These are phyloP conservation scores for Cercophora newfieldiana DNA, from an alignment of 495 filamentous ascomycete genomes.

Conservation along the genomic window DNA sequence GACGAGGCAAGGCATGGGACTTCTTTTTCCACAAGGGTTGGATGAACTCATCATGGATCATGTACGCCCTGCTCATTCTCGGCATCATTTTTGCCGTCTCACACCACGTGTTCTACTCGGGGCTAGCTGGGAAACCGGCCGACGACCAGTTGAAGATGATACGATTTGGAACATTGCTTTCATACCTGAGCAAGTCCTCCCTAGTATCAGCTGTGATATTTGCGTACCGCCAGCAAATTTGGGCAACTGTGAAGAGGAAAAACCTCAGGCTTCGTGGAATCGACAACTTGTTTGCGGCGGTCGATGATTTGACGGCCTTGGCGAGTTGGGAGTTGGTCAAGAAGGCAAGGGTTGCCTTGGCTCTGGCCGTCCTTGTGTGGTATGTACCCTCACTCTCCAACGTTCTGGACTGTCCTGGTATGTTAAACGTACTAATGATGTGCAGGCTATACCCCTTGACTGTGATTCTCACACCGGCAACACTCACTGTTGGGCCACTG, in stretches of 20 bases:
- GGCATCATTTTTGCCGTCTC: slow-evolving; percentile 26
- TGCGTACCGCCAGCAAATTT: slow-evolving; percentile 32
- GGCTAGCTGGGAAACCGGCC: slow-evolving; percentile 25
- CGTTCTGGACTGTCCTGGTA: too few relatives aligned
- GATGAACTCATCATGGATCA: slow-evolving; percentile 24
- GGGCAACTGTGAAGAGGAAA: slow-evolving; percentile 30
- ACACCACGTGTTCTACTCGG: slow-evolving; percentile 30
- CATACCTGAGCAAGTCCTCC: slow-evolving; percentile 30
- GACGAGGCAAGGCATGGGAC: neutral
- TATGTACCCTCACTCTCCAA: neutral
- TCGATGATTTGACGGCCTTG: slow-evolving; percentile 30
- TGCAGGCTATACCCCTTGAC: slow-evolving; percentile 32
- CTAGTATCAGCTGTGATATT: slow-evolving; percentile 31
- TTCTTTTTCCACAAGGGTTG: slow-evolving; percentile 16
- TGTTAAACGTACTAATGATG: neutral
- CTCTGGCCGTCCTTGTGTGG: slow-evolving; percentile 36
- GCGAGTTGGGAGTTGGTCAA: slow-evolving; percentile 35
- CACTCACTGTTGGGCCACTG: slow-evolving; percentile 27
- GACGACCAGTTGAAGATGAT: slow-evolving; percentile 33
- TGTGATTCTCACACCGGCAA: slow-evolving; percentile 31
- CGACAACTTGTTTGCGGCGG: neutral
- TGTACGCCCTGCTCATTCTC: slow-evolving; percentile 25
- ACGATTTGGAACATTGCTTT: slow-evolving; percentile 28
- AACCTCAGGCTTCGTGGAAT: slow-evolving; percentile 18
- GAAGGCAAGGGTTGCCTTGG: slow-evolving; percentile 33